phyloP scores from a whole-genome alignment of 1,284 basidiomycete species.

The Sporisorium graminicola region DNA sequence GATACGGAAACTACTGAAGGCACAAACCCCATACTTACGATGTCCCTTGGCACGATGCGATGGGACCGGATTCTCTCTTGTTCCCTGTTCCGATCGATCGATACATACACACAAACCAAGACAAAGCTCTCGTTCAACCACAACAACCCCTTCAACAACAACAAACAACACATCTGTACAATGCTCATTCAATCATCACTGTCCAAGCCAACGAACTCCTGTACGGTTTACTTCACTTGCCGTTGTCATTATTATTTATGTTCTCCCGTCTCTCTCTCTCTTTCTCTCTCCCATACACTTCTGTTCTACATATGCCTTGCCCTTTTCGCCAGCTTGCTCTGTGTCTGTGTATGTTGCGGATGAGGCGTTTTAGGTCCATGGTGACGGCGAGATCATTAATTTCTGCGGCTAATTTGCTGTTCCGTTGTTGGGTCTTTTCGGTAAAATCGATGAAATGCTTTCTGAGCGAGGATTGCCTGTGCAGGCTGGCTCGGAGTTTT shows the following conservation, averaged over 20 bases:
- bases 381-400: too few relatives aligned
- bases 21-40: too few relatives aligned
- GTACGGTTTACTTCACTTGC: background rate
- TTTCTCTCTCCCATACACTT: background rate
- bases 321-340: background rate
- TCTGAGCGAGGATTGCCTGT: too few relatives aligned
- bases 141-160: background rate
- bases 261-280: background rate
- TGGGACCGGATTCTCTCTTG: background rate
- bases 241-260: constrained; percentile 15
- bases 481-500: too few relatives aligned
- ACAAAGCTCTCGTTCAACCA: background rate
- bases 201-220: background rate
- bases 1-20: constrained; percentile 21
- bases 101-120: background rate
- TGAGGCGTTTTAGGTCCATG: too few relatives aligned
- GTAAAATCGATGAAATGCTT: too few relatives aligned
- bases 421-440: too few relatives aligned
- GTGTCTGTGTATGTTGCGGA: background rate
- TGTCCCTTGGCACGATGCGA: background rate
- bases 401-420: too few relatives aligned
- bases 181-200: constrained; percentile 9
- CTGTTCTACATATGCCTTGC: background rate
- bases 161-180: constrained; percentile 19
- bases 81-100: background rate